phyloP scores from a whole-genome alignment of 2,329 filamentous ascomycete genomes.

The Nemania abortiva region DNA sequence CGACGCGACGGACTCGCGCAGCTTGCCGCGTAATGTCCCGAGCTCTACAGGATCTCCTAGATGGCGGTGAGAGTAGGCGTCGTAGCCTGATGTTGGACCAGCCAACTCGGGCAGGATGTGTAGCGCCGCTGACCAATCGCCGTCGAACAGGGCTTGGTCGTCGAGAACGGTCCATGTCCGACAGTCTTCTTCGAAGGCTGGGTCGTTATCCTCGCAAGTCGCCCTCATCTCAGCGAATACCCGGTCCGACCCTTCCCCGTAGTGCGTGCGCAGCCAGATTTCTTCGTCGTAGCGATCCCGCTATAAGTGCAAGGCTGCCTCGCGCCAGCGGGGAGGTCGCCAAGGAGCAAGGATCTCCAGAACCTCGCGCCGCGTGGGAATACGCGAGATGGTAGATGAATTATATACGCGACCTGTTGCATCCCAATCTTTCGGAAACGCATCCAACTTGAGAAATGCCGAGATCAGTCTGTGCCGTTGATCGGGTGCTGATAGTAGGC shows the following conservation, averaged over 20 bases:
- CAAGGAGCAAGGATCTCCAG: slow-evolving; percentile 8
- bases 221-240: neutral
- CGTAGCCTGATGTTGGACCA: neutral
- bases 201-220: neutral
- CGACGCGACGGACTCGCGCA: slow-evolving; percentile 6
- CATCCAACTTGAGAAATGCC: slow-evolving; percentile 2
- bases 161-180: slow-evolving; percentile 2
- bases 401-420: neutral
- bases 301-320: slow-evolving; percentile 7
- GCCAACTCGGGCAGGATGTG: slow-evolving; percentile 4
- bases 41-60: neutral
- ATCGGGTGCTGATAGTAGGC: neutral
- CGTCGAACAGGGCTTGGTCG: neutral
- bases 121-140: slow-evolving; percentile 6
- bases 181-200: slow-evolving; percentile 3
- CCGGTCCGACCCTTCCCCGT: neutral
- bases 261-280: slow-evolving; percentile 11
- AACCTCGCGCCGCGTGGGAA: slow-evolving; percentile 1
- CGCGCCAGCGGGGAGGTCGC: slow-evolving; percentile 1
- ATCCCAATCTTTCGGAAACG: neutral
- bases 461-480: neutral
- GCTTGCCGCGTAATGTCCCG: neutral
- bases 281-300: slow-evolving; percentile 10
- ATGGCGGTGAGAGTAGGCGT: slow-evolving; percentile 2
- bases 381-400: neutral